phyloP scores from a whole-genome alignment of 805 yeast species.

The Yueomyces sp. region DNA sequence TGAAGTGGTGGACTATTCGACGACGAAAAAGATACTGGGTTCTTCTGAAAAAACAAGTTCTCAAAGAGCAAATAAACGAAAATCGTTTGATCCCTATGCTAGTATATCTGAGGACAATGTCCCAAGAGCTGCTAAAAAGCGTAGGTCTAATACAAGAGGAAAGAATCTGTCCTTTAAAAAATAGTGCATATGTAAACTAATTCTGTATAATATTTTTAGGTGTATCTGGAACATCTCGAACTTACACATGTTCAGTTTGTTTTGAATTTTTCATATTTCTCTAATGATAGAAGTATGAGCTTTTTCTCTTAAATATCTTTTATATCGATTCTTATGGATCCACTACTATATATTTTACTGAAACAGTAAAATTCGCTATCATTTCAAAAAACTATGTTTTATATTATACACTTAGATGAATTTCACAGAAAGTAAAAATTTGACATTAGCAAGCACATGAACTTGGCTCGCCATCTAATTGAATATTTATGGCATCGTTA shows the following conservation, averaged over 20 bases:
- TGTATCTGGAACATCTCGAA: too few relatives aligned
- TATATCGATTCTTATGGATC: too few relatives aligned
- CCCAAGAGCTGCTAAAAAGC: constrained; percentile 40
- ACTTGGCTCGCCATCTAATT: constrained; percentile 67
- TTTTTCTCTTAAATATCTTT: too few relatives aligned
- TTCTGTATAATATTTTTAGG: too few relatives aligned
- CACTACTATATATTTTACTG: too few relatives aligned
- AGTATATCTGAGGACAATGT: constrained; percentile 29
- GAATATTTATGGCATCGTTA: constrained; percentile 91
- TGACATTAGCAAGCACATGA: constrained; percentile 54
- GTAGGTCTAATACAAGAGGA: constrained; percentile 13
- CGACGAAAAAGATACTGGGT: constrained; percentile 30
- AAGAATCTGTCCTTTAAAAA: constrained; percentile 20
- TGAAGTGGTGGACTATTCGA: constrained; percentile 32
- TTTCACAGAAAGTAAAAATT: background rate
- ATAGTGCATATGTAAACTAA: constrained; percentile 2
- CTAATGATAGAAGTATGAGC: too few relatives aligned
- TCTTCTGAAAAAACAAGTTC: constrained; percentile 6
- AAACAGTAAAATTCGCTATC: too few relatives aligned
- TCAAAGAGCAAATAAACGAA: constrained; percentile 23
- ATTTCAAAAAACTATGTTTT: too few relatives aligned
- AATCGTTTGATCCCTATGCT: constrained; percentile 49
- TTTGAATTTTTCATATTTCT: too few relatives aligned
- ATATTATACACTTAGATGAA: too few relatives aligned
- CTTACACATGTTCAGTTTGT: too few relatives aligned